Evolutionary conservation across 345 rosid genomes (phyloP).

Genomic region (Mallotus nudiflorus): DNA sequence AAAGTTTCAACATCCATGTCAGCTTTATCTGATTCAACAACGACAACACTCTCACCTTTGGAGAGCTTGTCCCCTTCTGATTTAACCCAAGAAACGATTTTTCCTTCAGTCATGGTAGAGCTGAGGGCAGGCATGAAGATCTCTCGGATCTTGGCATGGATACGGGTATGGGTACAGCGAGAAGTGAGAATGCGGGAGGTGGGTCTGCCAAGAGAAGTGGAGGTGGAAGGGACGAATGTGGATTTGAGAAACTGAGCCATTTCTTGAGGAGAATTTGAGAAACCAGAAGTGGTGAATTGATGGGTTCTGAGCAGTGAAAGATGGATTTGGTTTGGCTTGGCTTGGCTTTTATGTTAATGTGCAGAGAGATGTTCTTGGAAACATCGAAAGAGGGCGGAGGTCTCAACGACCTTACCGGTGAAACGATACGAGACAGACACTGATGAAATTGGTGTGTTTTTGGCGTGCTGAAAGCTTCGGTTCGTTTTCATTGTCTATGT

Average conservation of each 20-base stretch:
- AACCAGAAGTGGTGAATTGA: not conserved
- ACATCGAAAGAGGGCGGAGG: constrained; percentile 70
- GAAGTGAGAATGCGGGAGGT: constrained; percentile 18
- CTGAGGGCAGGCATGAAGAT: constrained; percentile 99
- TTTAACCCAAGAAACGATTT: constrained; percentile 90
- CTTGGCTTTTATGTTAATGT: not conserved
- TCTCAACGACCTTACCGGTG: constrained; percentile 56
- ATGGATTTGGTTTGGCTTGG: not conserved
- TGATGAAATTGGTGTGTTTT: no score
- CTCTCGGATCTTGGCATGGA: constrained; percentile 83
- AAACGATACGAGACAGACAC: not conserved
- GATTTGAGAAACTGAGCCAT: constrained; percentile 6
- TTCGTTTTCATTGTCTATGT: no score
- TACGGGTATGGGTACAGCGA: constrained; percentile 15
- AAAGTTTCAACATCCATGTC: constrained; percentile 99
- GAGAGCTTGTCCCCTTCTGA: constrained; percentile 88
- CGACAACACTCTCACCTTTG: constrained; percentile 92
- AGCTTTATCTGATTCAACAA: constrained; percentile 94
- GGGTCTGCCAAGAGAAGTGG: constrained; percentile 29
- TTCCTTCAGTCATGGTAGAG: constrained; percentile 96
- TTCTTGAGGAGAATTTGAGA: no score
- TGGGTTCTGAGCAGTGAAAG: not conserved
- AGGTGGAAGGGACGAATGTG: not conserved
- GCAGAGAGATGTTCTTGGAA: constrained; percentile 34
- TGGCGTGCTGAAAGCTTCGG: no score